Base-by-base conservation (phyloP, 192 early-diverging fungal species). In the Allomyces macrogynus region DNA sequence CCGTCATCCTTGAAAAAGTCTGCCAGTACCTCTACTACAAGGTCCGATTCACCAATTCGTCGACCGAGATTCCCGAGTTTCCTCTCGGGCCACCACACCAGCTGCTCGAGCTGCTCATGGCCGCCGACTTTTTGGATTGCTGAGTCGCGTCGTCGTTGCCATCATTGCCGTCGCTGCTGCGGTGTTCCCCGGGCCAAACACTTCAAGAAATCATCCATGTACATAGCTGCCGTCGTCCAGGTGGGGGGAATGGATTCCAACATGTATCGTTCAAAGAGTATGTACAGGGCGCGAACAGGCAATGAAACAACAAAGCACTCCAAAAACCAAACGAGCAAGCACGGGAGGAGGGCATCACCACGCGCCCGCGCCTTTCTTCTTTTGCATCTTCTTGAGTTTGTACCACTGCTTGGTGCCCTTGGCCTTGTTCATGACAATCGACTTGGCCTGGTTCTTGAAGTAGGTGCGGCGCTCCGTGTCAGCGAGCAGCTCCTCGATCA, bases 11-110 rank as follows among this genome's bases (percentile, higher is more conserved):
- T 42, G 93, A 99, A 69, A 90, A 87, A 63, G 90, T 97, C 14
- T 93, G 90, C 80, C 85, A 90, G 66, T 97, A 95, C 71, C 81
- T 95, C 43, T 87, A 90, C 73, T 95, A 92, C 76, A 95, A 94
- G 68, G 79, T 85, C 71, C 72, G 78, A 64, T 84, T 81, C 71
- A 78, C 78, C 18, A 82, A 85, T 65, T 76, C 80, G 12, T 69
- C 76, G 10, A 76, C 75, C 24, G 88, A 91, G 64, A 86, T 92
- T 24, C 93, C 95, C 54, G 88, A 91, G 68, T 97, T 97, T 71
- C 72, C 75, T 22, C 90, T 99, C 66, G 88, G 49, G 1, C 80
- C 94, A 14, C 82, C 90, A 22, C 87, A 94, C 69, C 78, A 92
- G 20, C 88, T 88, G 0, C 72, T 95, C 63, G 95, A 99, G 69